phyloP scores from a whole-genome alignment of 108 stramenopile genomes.

The Conticribra weissflogii region DNA sequence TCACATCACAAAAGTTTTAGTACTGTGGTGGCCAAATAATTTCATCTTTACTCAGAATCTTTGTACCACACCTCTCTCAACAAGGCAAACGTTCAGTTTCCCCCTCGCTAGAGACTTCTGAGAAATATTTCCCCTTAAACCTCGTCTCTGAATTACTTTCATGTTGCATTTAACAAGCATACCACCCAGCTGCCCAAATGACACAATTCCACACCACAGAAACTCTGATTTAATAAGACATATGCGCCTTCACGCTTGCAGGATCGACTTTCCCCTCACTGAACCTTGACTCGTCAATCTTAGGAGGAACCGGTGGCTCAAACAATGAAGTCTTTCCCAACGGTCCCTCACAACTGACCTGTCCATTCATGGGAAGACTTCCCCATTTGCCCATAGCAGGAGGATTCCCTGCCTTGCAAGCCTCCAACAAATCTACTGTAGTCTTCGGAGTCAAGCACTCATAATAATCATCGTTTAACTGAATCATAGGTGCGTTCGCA shows the following conservation, averaged over 20 bases:
- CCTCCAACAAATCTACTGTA: constrained; percentile 91
- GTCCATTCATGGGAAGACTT: constrained; percentile 99
- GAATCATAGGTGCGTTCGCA: constrained; percentile 99
- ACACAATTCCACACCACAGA: not conserved
- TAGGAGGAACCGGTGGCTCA: constrained; percentile 65
- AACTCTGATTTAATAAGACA: constrained; percentile 81
- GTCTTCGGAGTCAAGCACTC: constrained; percentile 98
- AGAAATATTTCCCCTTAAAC: not conserved
- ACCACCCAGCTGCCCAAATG: too few relatives aligned
- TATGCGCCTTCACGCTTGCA: constrained; percentile 95
- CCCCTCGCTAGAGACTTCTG: too few relatives aligned
- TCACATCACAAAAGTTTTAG: too few relatives aligned
- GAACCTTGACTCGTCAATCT: constrained; percentile 79
- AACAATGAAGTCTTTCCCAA: constrained; percentile 91
- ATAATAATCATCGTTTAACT: constrained; percentile 99
- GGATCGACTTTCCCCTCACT: constrained; percentile 93
- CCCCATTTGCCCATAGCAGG: constrained; percentile 98
- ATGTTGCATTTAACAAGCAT: too few relatives aligned
- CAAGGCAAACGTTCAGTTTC: too few relatives aligned
- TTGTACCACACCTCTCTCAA: too few relatives aligned
- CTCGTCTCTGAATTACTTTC: too few relatives aligned
- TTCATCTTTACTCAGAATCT: too few relatives aligned
- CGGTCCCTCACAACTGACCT: constrained; percentile 99
- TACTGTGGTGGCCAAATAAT: too few relatives aligned
- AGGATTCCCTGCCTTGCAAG: constrained; percentile 92